These are phyloP conservation scores for Larix sibirica DNA, from an alignment of 83 land plant species.

Conservation along the genomic window DNA sequence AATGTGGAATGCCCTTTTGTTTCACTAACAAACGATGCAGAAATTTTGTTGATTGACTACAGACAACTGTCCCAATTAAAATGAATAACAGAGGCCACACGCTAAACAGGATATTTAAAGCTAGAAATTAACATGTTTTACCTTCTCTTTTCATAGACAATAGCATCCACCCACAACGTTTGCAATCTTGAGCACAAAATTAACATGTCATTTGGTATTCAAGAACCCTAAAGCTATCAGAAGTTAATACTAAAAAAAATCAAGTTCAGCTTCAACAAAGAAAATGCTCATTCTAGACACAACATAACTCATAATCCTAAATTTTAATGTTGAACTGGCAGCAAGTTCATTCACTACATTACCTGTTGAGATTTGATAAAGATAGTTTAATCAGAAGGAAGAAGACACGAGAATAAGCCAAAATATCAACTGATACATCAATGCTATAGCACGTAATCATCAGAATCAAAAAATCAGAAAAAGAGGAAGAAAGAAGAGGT, in stretches of 20 bases:
- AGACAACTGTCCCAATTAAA: not conserved
- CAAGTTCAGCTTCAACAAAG: not conserved
- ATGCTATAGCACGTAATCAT: not conserved
- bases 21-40: not conserved
- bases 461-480: not conserved
- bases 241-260: not conserved
- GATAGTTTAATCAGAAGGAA: not conserved
- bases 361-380: not conserved
- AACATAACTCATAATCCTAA: not conserved
- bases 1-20: too few species aligned
- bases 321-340: not conserved
- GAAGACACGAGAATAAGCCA: not conserved
- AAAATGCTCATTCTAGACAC: not conserved
- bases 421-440: not conserved
- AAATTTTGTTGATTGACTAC: not conserved
- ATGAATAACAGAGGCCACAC: not conserved
- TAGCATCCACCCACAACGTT: not conserved
- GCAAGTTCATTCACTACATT: not conserved
- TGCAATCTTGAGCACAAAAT: not conserved
- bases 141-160: not conserved
- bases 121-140: not conserved
- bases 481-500: constrained; percentile 14
- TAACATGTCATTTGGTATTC: not conserved
- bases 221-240: not conserved
- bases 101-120: not conserved